phyloP scores from a whole-genome alignment of 2,329 filamentous ascomycete species.

The Raffaelea deltoideospora region DNA sequence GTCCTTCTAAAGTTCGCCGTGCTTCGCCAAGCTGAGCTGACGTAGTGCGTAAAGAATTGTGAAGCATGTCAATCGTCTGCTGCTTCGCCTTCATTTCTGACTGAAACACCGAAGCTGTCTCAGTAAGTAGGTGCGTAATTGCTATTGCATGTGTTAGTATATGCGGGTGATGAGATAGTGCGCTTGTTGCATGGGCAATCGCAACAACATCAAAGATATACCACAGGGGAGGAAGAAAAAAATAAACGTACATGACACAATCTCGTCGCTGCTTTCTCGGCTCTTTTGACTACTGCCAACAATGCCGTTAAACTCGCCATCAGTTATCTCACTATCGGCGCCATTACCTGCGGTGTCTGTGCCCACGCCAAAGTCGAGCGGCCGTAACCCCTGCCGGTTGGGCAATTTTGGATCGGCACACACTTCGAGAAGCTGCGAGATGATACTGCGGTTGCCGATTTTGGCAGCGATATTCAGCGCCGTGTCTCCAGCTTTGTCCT shows the following conservation, averaged over 20 bases:
- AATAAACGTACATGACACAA: constrained; percentile 54
- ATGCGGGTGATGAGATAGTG: background rate
- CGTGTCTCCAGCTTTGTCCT: constrained; percentile 88
- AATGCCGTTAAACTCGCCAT: constrained; percentile 26
- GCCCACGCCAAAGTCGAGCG: constrained; percentile 89
- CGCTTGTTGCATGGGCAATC: no score
- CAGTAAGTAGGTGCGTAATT: constrained; percentile 67
- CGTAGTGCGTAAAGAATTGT: constrained; percentile 64
- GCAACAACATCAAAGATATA: background rate
- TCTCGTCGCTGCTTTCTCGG: constrained; percentile 63
- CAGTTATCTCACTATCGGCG: constrained; percentile 24
- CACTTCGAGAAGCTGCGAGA: constrained; percentile 90
- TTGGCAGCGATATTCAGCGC: constrained; percentile 86
- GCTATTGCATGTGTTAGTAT: constrained; percentile 32
- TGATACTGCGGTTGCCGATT: constrained; percentile 86
- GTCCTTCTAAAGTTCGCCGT: constrained; percentile 54
- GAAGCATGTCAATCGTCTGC: constrained; percentile 65
- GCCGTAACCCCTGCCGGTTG: constrained; percentile 76
- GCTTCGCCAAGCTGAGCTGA: constrained; percentile 67
- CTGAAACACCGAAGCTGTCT: constrained; percentile 66
- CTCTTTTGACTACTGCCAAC: constrained; percentile 36
- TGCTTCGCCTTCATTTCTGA: constrained; percentile 73
- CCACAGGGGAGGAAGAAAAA: background rate
- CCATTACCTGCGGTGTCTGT: constrained; percentile 38
- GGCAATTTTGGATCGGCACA: constrained; percentile 85